Base-by-base conservation (phyloP, 164 flowering plant species). In the Protea cynaroides region DNA sequence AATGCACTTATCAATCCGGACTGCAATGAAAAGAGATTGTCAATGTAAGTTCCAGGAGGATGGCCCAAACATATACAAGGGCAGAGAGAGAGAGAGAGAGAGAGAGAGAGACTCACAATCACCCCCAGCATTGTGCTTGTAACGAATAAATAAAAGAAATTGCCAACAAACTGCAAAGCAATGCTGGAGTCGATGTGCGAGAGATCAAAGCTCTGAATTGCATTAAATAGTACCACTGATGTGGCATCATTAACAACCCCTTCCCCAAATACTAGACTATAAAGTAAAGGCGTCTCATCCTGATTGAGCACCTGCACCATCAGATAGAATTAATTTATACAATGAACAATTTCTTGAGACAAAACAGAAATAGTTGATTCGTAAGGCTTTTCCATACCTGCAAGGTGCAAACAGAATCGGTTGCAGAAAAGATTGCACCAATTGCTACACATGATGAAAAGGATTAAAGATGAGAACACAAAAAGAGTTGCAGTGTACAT, bases 161-260 rank as follows among this genome's bases (percentile, higher is more conserved):
- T 86, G 69, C 87, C 84, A 56, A 75, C 43, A 67, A 87, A 79
- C 55, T 80, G 67, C 59, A 82, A 76, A 36, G 77, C 86, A 66
- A 72, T 77, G 62, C 62, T 59, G 60, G 71, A 53, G 67, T 78
- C 69, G 54, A 83, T 57, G 70, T 73, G 67, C 56, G 72, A 73
- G 61, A 87, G 80, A 68, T 90, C 94, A 70, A 84, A 80, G 71
- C 82, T 82, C 76, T 86, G 88, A 62, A 90, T 80, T 66, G 94
- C 94, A 78, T 88, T 90, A 65, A 90, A 90, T 58, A 90, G 94
- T 75, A 90, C 96, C 65, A 90, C 88, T 18, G 96, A 90, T 68
- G 96, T 88, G 29, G 96, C 94, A 78, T 90, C 96, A 68, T 88
- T 90, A 14, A 90, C 96, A 15, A 90, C 94, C 68, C 94, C 93